phyloP scores from a whole-genome alignment of 768 basidiomycete species.

The Infundibulicybe gibba region DNA sequence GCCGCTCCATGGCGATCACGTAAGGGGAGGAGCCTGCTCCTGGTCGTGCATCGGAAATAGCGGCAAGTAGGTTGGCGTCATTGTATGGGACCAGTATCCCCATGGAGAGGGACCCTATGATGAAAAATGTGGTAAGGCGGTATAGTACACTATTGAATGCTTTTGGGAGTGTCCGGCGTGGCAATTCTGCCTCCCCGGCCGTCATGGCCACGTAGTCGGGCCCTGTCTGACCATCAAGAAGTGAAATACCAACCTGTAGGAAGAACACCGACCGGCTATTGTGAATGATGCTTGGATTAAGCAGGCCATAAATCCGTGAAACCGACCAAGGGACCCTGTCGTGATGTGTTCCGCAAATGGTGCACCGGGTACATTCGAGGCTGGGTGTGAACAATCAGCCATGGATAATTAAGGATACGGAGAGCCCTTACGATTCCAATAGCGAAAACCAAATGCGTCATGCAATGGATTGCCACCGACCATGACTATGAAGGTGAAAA shows the following conservation, averaged over 20 bases:
- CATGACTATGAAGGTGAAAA: slow-evolving; percentile 58
- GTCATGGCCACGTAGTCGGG: slow-evolving; percentile 54
- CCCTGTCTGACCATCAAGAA: slow-evolving; percentile 17
- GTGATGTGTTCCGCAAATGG: slow-evolving; percentile 58
- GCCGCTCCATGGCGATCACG: slow-evolving; percentile 74
- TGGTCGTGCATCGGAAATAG: slow-evolving; percentile 53
- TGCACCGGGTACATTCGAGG: slow-evolving; percentile 39
- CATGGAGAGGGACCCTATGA: slow-evolving; percentile 65
- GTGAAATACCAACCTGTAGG: neutral
- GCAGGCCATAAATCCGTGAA: slow-evolving; percentile 62
- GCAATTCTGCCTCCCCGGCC: slow-evolving; percentile 70
- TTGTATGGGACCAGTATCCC: slow-evolving; percentile 79
- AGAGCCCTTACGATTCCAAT: slow-evolving; percentile 40
- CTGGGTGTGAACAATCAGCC: slow-evolving; percentile 15
- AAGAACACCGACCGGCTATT: slow-evolving; percentile 41
- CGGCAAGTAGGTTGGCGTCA: slow-evolving; percentile 51
- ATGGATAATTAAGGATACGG: neutral
- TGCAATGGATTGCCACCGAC: slow-evolving; percentile 54
- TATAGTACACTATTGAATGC: slow-evolving; percentile 75
- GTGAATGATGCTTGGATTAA: slow-evolving; percentile 61
- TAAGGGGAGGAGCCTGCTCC: slow-evolving; percentile 72
- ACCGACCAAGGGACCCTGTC: slow-evolving; percentile 50
- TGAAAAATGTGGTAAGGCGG: slow-evolving; percentile 77
- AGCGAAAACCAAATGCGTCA: slow-evolving; percentile 52
- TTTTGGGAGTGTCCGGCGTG: slow-evolving; percentile 64